Percentiles rank a stretch among this genome's conserved stretches.
These are phyloP conservation scores for Cladobotryum protrusum DNA, from an alignment of 2,329 filamentous ascomycete genomes.

Conservation along the genomic window DNA sequence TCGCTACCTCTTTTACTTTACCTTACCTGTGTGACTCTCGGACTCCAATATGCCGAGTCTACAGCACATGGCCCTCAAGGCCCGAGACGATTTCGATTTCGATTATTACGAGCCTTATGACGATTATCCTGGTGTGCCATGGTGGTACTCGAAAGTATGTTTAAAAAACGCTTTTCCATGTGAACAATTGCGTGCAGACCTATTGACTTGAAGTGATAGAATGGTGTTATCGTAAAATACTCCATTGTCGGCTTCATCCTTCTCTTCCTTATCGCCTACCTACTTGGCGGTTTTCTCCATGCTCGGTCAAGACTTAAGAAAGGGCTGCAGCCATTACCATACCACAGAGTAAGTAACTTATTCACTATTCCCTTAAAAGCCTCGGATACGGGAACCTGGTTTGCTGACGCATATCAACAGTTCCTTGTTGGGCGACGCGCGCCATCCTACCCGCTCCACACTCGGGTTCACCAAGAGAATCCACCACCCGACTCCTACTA, in stretches of 20 bases:
- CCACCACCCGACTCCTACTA: constrained; percentile 25
- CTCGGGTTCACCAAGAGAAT: constrained; percentile 21
- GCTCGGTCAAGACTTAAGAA: constrained; percentile 60
- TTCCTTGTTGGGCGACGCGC: constrained; percentile 44
- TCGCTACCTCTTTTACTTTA: not conserved
- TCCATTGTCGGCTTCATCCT: constrained; percentile 59
- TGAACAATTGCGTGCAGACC: not conserved
- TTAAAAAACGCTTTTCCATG: not conserved
- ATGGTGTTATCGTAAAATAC: constrained; percentile 64
- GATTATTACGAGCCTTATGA: constrained; percentile 5
- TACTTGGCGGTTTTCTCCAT: constrained; percentile 64
- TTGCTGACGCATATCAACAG: constrained; percentile 23
- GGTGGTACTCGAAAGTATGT: constrained; percentile 25
- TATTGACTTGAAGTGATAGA: constrained; percentile 33
- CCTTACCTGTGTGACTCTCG: not conserved
- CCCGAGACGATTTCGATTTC: not conserved
- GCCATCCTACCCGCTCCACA: not conserved
- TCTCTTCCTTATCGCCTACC: constrained; percentile 51
- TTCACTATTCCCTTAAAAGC: not conserved
- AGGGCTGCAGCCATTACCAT: constrained; percentile 58
- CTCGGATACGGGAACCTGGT: not conserved
- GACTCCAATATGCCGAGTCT: not conserved
- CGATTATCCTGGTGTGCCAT: constrained; percentile 16
- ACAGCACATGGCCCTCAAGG: not conserved
- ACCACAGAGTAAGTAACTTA: constrained; percentile 58